Base-by-base conservation (phyloP, 495 filamentous ascomycete genomes). In the Neohortaea acidophila region DNA sequence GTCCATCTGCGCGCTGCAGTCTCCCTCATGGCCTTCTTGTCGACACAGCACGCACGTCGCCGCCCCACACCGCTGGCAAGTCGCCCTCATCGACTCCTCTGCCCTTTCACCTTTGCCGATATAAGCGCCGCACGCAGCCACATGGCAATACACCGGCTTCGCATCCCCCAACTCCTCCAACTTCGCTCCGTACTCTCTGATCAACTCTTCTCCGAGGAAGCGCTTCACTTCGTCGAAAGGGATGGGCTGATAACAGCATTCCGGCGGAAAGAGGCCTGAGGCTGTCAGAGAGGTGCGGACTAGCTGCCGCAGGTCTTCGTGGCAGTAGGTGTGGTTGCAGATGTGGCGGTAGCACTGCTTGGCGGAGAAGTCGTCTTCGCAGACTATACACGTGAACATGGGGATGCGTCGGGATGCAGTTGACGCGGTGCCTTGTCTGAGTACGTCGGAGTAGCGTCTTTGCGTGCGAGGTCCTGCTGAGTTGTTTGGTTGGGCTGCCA, bases 11-110 rank as follows among this genome's bases (percentile, higher is more conserved):
- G 41, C 33, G 0, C 36, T 32, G 15, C 61, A 62, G 18, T 44
- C 33, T 0, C 49, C 50, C 0, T 36, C 18, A 41, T 73, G 70
- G 1, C 53, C 35, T 12, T 36, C 41, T 10, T 42, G 39, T 38
- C 69, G 73, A 44, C 70, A 74, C 7, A 53, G 43, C 0, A 55
- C 49, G 38, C 70, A 73, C 1, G 67, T 72, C 31, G 7, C 36
- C 1, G 12, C 17, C 1, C 11, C 3, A 38, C 70, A 75, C 7
- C 48, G 24, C n/a, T 41, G 26, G 26, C 68, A 75, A 4, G 38
- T 53, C 2, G 60, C 70, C n/a, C n/a, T n/a, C n/a, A n/a, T n/a
- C 26, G 57, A 35, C 4, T 58, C 54, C 13, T 47, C 53, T 2
- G 38, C 13, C 21, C 65, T 60, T 22, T 47, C 44, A 4, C 24